A percentile compares a stretch with the other conserved stretches of the same genome.
These are phyloP conservation scores for Endotrypanum monterogeii DNA, from an alignment of 208 protist genomes.

Conservation along the genomic window DNA sequence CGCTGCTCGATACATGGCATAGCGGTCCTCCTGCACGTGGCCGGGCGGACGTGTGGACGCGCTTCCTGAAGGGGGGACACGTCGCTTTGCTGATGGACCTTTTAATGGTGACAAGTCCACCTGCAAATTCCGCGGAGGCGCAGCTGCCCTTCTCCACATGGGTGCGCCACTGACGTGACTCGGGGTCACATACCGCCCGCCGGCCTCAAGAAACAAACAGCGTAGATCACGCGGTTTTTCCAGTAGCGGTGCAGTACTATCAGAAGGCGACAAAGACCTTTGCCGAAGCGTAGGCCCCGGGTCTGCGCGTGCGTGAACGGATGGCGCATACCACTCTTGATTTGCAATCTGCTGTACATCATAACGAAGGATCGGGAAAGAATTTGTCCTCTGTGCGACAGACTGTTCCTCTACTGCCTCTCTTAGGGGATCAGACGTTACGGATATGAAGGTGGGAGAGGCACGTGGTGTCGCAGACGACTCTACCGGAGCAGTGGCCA, in stretches of 20 bases:
- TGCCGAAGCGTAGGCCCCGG: no score
- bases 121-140: not conserved
- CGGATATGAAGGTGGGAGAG: slow-evolving; percentile 19
- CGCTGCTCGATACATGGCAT: slow-evolving; percentile 36
- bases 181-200: not conserved
- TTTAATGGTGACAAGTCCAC: not conserved
- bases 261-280: not conserved
- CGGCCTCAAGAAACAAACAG: slow-evolving; percentile 7
- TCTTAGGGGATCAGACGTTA: slow-evolving; percentile 3
- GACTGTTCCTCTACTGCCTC: not conserved
- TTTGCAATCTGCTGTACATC: not conserved
- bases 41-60: not conserved
- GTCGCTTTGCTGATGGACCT: not conserved
- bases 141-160: not conserved
- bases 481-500: not conserved
- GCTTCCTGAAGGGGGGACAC: not conserved
- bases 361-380: not conserved
- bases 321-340: no score
- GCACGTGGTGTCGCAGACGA: not conserved
- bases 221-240: slow-evolving; percentile 5
- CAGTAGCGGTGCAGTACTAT: not conserved
- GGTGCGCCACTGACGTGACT: not conserved
- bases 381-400: not conserved
- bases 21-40: slow-evolving; percentile 8
- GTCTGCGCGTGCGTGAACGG: no score